Evolutionary conservation across 495 filamentous ascomycete species (phyloP), one percentile per base, ranked within the genome.

Genomic region (Hypoxylon intermedium): DNA sequence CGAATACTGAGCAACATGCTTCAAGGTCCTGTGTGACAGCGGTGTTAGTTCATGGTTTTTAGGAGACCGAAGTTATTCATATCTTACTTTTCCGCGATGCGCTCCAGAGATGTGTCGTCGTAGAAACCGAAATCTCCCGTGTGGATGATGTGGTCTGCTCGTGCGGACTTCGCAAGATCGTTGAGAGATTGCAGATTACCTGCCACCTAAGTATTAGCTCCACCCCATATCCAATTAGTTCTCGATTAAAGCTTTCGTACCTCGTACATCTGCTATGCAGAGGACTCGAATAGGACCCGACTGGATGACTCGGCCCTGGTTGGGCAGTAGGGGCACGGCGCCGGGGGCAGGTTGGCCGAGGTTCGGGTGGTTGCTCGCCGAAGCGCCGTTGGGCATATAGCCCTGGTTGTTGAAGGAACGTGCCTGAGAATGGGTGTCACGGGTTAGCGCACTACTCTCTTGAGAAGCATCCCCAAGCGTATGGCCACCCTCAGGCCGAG

Each of bases 121-220:
- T 99, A 99, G 77, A 99, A 99, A 49, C 95, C 95, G 71, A 99
- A 99, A 71, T 99, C 95, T 70, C 95, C 95, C 28, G 95, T 98
- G 75, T 99, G 94, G 60, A 99, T 90, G 67, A 99, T 95, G 73
- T 96, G 89, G 75, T 97, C 91, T 49, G 94, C 94, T 68, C 88
- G 88, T 48, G 95, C 94, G 68, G 92, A 86, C 72, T 88, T 92
- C 54, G 95, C 95, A 49, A 98, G 86, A 34, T 98, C 92, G 78
- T 99, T 99, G 65, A 99, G 81, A 56, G 94, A 97, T 75, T 87
- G 87, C 48, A 99, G 82, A 72, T 97, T 97, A 71, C 95, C 94
- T 98, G 58, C 42, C 9, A 23, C 9, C 46, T 7, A 43, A 36
- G n/a, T 48, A 6, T 61, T 46, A 66, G 63, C 58, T 73, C 38